A percentile compares a stretch with the other conserved stretches of the same genome.
Evolutionary conservation across 108 stramenopile genomes (phyloP).

Genomic region (Asterionellopsis glacialis): DNA sequence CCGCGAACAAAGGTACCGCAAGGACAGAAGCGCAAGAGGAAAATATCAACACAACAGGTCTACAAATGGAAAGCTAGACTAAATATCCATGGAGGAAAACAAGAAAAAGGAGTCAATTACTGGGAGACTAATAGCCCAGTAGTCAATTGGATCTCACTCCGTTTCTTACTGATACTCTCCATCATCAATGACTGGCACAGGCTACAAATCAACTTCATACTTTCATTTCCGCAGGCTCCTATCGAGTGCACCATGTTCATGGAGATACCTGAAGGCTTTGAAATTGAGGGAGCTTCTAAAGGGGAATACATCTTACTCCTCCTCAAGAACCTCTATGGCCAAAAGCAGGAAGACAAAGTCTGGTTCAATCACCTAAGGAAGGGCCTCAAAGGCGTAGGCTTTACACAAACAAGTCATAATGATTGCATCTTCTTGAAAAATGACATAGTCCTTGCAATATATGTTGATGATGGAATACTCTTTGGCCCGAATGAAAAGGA

Average conservation of each 20-base stretch:
- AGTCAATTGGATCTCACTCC: slow-evolving; percentile 18
- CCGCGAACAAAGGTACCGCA: slow-evolving; percentile 22
- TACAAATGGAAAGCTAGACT: slow-evolving; percentile 27
- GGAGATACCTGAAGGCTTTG: slow-evolving; percentile 19
- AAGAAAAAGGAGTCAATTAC: slow-evolving; percentile 22
- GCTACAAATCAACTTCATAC: slow-evolving; percentile 6
- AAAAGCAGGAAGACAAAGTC: no score
- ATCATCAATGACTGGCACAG: slow-evolving; percentile 3
- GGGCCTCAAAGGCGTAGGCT: no score
- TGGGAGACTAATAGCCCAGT: slow-evolving; percentile 26
- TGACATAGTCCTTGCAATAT: no score
- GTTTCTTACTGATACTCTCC: slow-evolving; percentile 2
- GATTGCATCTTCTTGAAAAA: no score
- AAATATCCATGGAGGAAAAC: slow-evolving; percentile 33
- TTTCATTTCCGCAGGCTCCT: slow-evolving; percentile 18
- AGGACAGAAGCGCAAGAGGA: slow-evolving; percentile 41
- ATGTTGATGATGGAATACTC: no score
- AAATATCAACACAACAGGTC: slow-evolving; percentile 23
- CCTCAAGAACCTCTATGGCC: no score
- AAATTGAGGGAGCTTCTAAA: no score
- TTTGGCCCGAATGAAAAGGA: no score
- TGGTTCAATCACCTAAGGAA: no score
- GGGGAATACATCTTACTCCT: no score
- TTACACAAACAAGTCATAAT: no score
- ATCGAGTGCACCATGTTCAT: slow-evolving; percentile 30